Base-by-base conservation (phyloP, 495 filamentous ascomycete genomes). In the Penicillium herquei region DNA sequence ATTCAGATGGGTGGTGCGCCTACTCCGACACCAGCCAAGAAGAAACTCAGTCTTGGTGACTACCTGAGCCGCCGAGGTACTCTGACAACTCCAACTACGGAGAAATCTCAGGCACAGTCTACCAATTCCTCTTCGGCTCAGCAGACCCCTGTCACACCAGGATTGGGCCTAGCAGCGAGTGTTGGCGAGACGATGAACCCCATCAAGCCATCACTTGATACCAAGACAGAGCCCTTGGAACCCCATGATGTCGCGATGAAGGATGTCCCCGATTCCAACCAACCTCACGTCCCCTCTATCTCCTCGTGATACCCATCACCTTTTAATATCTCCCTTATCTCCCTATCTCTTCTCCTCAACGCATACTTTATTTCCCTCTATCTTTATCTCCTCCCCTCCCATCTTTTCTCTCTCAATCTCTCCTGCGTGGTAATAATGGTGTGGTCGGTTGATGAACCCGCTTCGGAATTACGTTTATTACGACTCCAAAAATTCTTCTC, bases 21-120 rank as follows among this genome's bases (percentile, higher is more conserved):
- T 1, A 76, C 76, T 21, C 76, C 84, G 16, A 85, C 81, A 51
- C 83, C 84, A 0, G 73, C 76, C 33, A 82, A 83, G 73, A 88
- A 87, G 66, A 83, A 84, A 58, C 70, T 87, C 54, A 87, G 84
- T 61, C 67, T 88, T n/a, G 84, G 84, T 52, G 85, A 87, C 57
- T 88, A 87, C 60, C 73, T 83, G 18, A 84, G 72, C 49, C 72
- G 78, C 54, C 70, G 70, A 49, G 79, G 72, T 7, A 75, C 74
- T 6, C 57, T 76, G 57, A 48, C 68, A n/a, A 74, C 72, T 7
- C 74, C 76, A 10, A 73, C 69, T 1, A 64, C 70, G 4, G 75
- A 79, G 34, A 78, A 75, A 51, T 49, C 67, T 13, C 75, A 67
- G 33, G 55, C 56, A 7, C 70, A 69, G 49, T 56, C 65, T 30